phyloP scores from a whole-genome alignment of 306 rosid species.

The Fragaria nilgerrensis region DNA sequence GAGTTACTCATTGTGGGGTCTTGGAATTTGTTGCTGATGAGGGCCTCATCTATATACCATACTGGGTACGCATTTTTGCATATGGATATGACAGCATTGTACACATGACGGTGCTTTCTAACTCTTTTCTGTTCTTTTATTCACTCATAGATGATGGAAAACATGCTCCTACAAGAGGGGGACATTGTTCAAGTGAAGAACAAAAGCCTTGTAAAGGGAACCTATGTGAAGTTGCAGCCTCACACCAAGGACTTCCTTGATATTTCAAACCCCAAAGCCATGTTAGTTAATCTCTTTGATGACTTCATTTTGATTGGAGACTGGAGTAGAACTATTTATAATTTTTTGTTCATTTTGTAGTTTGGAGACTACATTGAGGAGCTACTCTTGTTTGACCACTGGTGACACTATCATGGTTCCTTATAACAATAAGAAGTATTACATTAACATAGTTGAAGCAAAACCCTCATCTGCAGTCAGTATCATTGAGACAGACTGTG shows the following conservation, averaged over 20 bases:
- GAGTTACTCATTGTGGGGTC: constrained; percentile 52
- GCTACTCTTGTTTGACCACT: constrained; percentile 54
- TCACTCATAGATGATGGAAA: constrained; percentile 50
- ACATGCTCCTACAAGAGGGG: constrained; percentile 51
- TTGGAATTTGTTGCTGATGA: constrained; percentile 56
- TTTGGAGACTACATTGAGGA: constrained; percentile 54
- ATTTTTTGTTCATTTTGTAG: constrained; percentile 23
- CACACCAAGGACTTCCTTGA: constrained; percentile 56
- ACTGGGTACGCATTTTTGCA: constrained; percentile 36
- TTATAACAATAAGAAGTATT: constrained; percentile 51
- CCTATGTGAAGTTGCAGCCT: constrained; percentile 54
- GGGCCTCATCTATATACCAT: constrained; percentile 39
- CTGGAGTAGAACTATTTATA: not conserved
- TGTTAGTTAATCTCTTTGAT: constrained; percentile 31
- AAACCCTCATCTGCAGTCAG: constrained; percentile 47
- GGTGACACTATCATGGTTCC: constrained; percentile 61
- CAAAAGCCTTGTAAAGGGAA: constrained; percentile 37
- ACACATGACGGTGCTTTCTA: constrained; percentile 3
- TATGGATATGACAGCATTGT: not conserved
- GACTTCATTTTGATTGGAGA: not conserved
- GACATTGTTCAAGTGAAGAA: constrained; percentile 39
- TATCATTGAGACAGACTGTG: constrained; percentile 49
- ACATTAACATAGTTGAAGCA: constrained; percentile 49
- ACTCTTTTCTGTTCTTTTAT: not conserved
- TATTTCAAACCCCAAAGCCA: constrained; percentile 54